Conservation (phyloP, 2,329 filamentous ascomycete genomes). For the Fusarium domesticum region DNA sequence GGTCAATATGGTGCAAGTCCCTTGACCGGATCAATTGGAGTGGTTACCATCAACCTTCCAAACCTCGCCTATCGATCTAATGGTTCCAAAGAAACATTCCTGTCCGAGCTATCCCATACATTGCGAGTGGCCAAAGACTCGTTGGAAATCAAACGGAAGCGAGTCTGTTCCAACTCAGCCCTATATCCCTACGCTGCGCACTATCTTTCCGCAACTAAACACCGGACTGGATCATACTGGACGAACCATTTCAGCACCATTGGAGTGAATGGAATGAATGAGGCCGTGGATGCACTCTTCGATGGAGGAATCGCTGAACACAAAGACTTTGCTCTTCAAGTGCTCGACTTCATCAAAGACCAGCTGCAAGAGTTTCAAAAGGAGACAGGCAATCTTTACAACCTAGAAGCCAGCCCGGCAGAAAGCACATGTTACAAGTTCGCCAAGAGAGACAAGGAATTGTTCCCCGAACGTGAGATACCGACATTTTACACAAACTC, state of each 20-base stretch:
- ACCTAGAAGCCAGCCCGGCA: slow-evolving; percentile 22
- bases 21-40: slow-evolving; percentile 19
- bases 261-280: slow-evolving; percentile 24
- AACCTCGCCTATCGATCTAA: slow-evolving; percentile 21
- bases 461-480: slow-evolving; percentile 10
- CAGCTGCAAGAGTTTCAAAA: slow-evolving; percentile 19
- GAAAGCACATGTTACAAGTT: slow-evolving; percentile 28
- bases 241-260: slow-evolving; percentile 28
- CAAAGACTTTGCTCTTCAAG: slow-evolving; percentile 13
- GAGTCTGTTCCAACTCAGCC: slow-evolving; percentile 13
- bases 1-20: slow-evolving; percentile 25
- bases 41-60: slow-evolving; percentile 22
- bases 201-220: slow-evolving; percentile 18
- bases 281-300: slow-evolving; percentile 11
- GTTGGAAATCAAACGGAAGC: slow-evolving; percentile 21
- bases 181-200: slow-evolving; percentile 24
- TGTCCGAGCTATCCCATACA: slow-evolving; percentile 6
- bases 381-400: slow-evolving; percentile 21
- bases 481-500: slow-evolving; percentile 25
- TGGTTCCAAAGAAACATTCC: slow-evolving; percentile 8
- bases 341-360: slow-evolving; percentile 21
- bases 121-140: slow-evolving; percentile 22
- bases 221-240: slow-evolving; percentile 24
- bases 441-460: slow-evolving; percentile 16
- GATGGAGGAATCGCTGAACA: slow-evolving; percentile 2